These are phyloP conservation scores for Pythium periplocum DNA, from an alignment of 352 stramenopile species.

Conservation along the genomic window DNA sequence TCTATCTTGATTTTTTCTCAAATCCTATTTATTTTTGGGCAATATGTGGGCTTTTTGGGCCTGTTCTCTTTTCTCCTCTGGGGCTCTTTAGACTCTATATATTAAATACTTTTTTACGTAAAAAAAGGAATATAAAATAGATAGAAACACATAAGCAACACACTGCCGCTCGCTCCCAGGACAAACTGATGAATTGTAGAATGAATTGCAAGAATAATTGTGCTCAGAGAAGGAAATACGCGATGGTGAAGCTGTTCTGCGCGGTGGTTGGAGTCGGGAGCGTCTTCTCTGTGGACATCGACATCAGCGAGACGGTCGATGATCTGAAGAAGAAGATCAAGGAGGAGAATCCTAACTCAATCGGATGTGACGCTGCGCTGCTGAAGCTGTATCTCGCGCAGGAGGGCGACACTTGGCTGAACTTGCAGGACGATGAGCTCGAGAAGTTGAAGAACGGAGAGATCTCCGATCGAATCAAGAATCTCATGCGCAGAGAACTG, in stretches of 20 bases:
- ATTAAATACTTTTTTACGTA: too few species aligned
- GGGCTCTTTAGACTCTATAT: too few species aligned
- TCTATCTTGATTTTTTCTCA: too few species aligned
- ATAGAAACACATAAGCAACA: too few species aligned
- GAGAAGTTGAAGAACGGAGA: conserved; percentile 8
- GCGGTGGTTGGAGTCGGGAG: conserved; percentile 11
- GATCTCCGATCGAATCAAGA: conserved; percentile 8
- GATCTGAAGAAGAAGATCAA: conserved; percentile 24
- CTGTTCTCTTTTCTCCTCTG: too few species aligned
- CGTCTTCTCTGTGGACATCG: conserved; percentile 16
- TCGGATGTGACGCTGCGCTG: conserved; percentile 7
- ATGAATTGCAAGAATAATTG: too few species aligned
- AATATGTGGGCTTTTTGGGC: too few species aligned
- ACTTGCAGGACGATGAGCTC: conserved; percentile 10
- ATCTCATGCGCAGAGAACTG: conserved; percentile 11
- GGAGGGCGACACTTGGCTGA: conserved; percentile 15
- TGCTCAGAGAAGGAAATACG: too few species aligned
- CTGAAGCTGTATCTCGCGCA: conserved; percentile 25
- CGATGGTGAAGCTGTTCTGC: conserved; percentile 10
- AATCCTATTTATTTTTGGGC: too few species aligned
- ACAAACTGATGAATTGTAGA: too few species aligned
- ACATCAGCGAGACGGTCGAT: conserved; percentile 6
- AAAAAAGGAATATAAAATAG: not conserved
- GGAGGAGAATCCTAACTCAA: conserved; percentile 9
- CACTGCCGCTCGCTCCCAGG: too few species aligned